Conservation (phyloP, 2,329 filamentous ascomycete species). For the Ophiostoma quercus region DNA sequence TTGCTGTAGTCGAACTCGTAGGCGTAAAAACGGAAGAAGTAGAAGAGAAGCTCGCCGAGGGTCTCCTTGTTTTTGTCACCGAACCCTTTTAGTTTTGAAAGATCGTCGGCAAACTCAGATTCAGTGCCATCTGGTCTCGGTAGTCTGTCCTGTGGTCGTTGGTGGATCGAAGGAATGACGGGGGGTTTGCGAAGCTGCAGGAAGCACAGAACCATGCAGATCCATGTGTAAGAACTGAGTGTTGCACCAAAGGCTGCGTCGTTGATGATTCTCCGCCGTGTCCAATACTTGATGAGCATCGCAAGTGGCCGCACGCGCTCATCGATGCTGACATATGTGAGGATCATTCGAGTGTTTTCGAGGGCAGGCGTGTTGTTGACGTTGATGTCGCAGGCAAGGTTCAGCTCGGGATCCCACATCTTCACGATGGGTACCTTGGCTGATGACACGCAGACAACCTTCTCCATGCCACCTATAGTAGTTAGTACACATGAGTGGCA, state of each 20-base stretch:
- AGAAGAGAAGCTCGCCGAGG: conserved; percentile 79
- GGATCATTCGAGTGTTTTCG: conserved; percentile 96
- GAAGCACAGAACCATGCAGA: conserved; percentile 96
- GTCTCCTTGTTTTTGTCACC: conserved; percentile 76
- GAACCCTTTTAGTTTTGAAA: conserved; percentile 67
- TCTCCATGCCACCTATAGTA: conserved; percentile 80
- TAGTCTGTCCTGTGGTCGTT: conserved; percentile 58
- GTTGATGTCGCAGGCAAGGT: conserved; percentile 93
- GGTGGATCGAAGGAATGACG: conserved; percentile 79
- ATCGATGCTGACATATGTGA: conserved; percentile 92
- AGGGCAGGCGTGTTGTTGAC: conserved; percentile 94
- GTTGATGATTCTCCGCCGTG: conserved; percentile 83
- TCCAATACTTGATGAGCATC: conserved; percentile 98
- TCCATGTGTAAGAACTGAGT: conserved; percentile 97
- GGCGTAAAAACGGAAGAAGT: conserved; percentile 92
- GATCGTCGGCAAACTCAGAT: conserved; percentile 80
- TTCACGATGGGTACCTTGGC: conserved; percentile 98
- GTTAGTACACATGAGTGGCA: background rate
- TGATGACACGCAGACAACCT: conserved; percentile 87
- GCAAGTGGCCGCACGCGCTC: conserved; percentile 83
- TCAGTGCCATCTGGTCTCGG: conserved; percentile 59
- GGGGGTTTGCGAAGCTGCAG: conserved; percentile 81
- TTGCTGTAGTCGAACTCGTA: conserved; percentile 89
- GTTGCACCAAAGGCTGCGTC: conserved; percentile 96
- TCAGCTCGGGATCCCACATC: conserved; percentile 91